Conservation (phyloP, 257 asterid genomes). For the Penstemon eatonii region DNA sequence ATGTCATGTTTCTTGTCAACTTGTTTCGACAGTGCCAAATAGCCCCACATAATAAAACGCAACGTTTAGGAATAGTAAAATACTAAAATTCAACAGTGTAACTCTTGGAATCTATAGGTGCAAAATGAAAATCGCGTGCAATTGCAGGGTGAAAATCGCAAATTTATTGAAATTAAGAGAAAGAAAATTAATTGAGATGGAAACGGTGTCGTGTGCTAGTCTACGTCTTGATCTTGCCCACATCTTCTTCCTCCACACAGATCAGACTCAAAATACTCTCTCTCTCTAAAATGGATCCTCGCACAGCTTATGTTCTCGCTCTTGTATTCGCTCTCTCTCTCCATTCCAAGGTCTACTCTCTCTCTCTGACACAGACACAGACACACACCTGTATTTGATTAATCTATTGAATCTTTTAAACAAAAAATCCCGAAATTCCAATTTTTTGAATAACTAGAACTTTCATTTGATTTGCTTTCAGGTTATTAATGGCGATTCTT, state of each 20-base stretch:
- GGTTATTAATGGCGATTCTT: constrained; percentile 55
- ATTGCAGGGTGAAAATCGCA: no score
- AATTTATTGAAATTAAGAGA: background rate
- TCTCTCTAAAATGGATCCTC: constrained; percentile 38
- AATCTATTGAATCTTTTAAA: constrained; percentile 31
- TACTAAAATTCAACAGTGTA: no score
- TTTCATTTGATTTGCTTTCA: constrained; percentile 37
- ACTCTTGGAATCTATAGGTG: no score
- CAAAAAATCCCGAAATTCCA: constrained; percentile 1
- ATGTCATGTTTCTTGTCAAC: no score
- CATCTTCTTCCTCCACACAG: constrained; percentile 34
- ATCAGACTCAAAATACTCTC: constrained; percentile 30
- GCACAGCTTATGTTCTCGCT: constrained; percentile 26
- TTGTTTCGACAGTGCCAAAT: no score
- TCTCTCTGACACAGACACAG: background rate
- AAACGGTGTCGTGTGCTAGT: constrained; percentile 31
- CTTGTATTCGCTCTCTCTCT: constrained; percentile 43
- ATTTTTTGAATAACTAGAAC: constrained; percentile 10
- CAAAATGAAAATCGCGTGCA: no score
- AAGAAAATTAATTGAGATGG: background rate
- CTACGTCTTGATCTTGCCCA: constrained; percentile 22
- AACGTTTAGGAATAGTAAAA: no score
- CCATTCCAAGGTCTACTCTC: constrained; percentile 37
- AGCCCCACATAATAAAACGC: no score
- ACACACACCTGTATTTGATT: constrained; percentile 10